Base-by-base conservation (phyloP, 352 stramenopile species). In the Pseudoperonospora humuli region DNA sequence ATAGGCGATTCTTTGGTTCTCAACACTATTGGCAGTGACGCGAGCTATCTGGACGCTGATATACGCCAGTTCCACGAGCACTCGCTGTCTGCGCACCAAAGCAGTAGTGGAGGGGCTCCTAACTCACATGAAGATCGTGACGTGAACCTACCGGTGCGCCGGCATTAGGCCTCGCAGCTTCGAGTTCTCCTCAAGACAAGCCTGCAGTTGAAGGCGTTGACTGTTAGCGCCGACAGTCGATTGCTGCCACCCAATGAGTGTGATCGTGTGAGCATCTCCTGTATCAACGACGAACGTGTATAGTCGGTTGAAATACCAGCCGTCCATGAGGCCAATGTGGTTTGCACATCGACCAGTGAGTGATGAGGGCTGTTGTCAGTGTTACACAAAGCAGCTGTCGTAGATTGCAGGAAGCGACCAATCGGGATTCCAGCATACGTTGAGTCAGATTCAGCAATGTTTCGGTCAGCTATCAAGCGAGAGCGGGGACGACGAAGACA, bases 271-370 rank as follows among this genome's bases (percentile, higher is more conserved):
- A 63, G 43, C 15, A 59, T 45, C n/a, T 55, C 45, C 5, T 35
- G 39, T 17, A 54, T 41, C 29, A 62, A 45, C 36, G 52, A 54
- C 34, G 49, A 54, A 7, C 41, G 60, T 21, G 43, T 63, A n/a
- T 34, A 57, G 1, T 48, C 62, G 4, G 33, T 59, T 21, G 64
- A 58, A n/a, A 57, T 70, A 23, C 46, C 64, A 25, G 18, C 39
- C 3, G 45, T 62, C 7, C 45, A 46, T 7, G 54, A 54, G 13
- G 43, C 52, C 0, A 23, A 37, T 18, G 37, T 41, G n/a, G 18
- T 39, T 3, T 58, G 50, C 8, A 44, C 26, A 7, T 53, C 39
- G 7, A 29, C 7, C 14, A 17, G 23, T n/a, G 47, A 59, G n/a
- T n/a, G n/a, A n/a, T n/a, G n/a, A n/a, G n/a, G n/a, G n/a, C n/a